Evolutionary conservation across 2,329 filamentous ascomycete genomes (phyloP).

Genomic region (Botryotinia narcissicola): DNA sequence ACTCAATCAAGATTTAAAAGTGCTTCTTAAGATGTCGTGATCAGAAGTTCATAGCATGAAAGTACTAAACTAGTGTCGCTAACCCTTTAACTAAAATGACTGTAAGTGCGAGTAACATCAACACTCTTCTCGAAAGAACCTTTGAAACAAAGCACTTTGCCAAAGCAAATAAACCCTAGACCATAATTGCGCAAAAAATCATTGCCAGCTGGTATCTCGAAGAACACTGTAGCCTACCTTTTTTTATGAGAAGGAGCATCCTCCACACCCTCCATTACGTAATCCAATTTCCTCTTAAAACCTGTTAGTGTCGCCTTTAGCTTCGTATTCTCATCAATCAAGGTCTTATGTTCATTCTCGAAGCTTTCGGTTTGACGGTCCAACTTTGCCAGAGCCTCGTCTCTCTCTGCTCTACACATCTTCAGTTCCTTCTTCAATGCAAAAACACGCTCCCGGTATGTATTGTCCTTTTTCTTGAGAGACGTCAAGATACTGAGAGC

Average conservation of each 20-base stretch:
- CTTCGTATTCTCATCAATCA: neutral
- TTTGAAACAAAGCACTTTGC: neutral
- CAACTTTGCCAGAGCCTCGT: neutral
- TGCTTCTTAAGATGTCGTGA: neutral
- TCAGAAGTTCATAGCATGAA: neutral
- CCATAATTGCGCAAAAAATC: no score
- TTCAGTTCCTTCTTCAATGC: neutral
- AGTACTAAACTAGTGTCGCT: neutral
- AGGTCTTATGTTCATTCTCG: neutral
- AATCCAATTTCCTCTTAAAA: neutral
- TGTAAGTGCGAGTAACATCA: neutral
- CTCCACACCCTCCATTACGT: neutral
- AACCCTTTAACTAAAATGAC: neutral
- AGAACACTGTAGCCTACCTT: neutral
- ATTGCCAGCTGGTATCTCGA: neutral
- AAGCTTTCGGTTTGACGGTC: neutral
- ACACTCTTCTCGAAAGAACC: neutral
- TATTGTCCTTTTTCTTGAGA: neutral
- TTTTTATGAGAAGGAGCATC: neutral
- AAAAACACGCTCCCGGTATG: neutral
- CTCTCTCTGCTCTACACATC: neutral
- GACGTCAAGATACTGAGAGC: neutral
- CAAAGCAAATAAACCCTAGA: neutral
- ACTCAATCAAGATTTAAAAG: accelerated
- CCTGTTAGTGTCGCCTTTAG: neutral